These are phyloP conservation scores for Trichoderma atroviride DNA, from an alignment of 2,329 filamentous ascomycete species.

Conservation along the genomic window DNA sequence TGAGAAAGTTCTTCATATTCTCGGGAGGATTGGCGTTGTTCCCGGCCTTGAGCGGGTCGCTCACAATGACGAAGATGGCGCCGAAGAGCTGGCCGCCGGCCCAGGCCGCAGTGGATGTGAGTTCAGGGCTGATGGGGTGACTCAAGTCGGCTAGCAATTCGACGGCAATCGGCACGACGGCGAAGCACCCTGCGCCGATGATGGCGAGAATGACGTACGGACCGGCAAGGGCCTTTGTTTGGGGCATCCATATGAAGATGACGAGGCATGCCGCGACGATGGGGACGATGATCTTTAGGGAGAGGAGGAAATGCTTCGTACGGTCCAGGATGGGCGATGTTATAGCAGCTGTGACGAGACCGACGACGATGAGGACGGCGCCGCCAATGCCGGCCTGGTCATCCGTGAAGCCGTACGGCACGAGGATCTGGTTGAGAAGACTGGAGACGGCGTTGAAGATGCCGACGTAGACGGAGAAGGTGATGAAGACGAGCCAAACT, in stretches of 20 bases:
- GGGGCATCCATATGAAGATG: constrained; percentile 75
- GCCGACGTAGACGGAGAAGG: constrained; percentile 84
- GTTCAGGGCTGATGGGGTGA: constrained; percentile 82
- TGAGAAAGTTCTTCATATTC: constrained; percentile 74
- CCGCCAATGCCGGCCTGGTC: constrained; percentile 87
- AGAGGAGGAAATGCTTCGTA: constrained; percentile 75
- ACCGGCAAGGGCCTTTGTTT: constrained; percentile 61
- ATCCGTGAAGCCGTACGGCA: constrained; percentile 82
- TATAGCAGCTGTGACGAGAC: constrained; percentile 75
- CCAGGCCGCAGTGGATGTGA: constrained; percentile 85
- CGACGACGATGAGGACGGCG: constrained; percentile 85
- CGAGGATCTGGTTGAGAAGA: constrained; percentile 85
- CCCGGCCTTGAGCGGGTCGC: constrained; percentile 70
- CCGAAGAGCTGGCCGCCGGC: constrained; percentile 82
- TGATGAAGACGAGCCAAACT: constrained; percentile 78
- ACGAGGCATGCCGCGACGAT: constrained; percentile 75
- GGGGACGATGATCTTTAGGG: constrained; percentile 75
- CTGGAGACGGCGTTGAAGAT: constrained; percentile 93
- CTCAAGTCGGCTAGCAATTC: constrained; percentile 88
- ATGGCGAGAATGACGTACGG: constrained; percentile 76
- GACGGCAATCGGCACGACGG: constrained; percentile 78
- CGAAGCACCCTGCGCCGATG: constrained; percentile 79
- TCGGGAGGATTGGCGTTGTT: constrained; percentile 58
- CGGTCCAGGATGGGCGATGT: constrained; percentile 81
- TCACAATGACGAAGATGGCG: constrained; percentile 79